These are phyloP conservation scores for Xylaria flabelliformis DNA, from an alignment of 495 filamentous ascomycete genomes.

Conservation along the genomic window DNA sequence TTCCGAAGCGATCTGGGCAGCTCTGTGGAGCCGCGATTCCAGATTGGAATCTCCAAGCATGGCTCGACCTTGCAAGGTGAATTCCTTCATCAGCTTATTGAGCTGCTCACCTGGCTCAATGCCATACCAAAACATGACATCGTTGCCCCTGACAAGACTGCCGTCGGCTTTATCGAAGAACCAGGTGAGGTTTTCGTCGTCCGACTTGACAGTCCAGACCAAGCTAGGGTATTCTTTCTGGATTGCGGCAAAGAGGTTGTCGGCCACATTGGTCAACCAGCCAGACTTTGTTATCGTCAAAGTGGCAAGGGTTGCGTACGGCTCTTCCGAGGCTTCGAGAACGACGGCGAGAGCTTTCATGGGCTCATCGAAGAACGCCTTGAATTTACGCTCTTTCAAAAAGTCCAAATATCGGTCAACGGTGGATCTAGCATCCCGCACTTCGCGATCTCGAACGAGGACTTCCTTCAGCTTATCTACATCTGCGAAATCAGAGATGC, in stretches of 20 bases:
- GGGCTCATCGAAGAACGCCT: conserved; percentile 93
- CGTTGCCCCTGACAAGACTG: conserved; percentile 79
- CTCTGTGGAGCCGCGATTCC: conserved; percentile 80
- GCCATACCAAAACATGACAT: conserved; percentile 98
- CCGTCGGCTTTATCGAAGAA: conserved; percentile 98
- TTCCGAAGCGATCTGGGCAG: conserved; percentile 66
- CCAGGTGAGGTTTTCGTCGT: conserved; percentile 98
- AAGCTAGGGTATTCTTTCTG: conserved; percentile 92
- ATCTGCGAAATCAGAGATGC: conserved; percentile 80
- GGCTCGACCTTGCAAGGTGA: conserved; percentile 78
- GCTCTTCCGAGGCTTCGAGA: conserved; percentile 65
- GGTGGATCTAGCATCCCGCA: conserved; percentile 79
- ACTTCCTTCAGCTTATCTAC: conserved; percentile 78
- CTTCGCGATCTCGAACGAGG: conserved; percentile 83
- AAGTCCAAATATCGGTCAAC: conserved; percentile 87
- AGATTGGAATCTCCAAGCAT: conserved; percentile 94
- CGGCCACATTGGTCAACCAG: conserved; percentile 95
- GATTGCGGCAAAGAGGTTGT: conserved; percentile 93
- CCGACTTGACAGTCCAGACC: conserved; percentile 95
- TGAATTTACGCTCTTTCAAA: conserved; percentile 78
- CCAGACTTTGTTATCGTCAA: conserved; percentile 95
- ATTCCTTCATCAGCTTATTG: conserved; percentile 85
- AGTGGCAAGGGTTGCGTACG: conserved; percentile 81
- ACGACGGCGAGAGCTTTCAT: conserved; percentile 97
- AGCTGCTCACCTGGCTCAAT: conserved; percentile 86